These are phyloP conservation scores for Tulasnella sp. DNA, from an alignment of 768 basidiomycete genomes.

Conservation along the genomic window DNA sequence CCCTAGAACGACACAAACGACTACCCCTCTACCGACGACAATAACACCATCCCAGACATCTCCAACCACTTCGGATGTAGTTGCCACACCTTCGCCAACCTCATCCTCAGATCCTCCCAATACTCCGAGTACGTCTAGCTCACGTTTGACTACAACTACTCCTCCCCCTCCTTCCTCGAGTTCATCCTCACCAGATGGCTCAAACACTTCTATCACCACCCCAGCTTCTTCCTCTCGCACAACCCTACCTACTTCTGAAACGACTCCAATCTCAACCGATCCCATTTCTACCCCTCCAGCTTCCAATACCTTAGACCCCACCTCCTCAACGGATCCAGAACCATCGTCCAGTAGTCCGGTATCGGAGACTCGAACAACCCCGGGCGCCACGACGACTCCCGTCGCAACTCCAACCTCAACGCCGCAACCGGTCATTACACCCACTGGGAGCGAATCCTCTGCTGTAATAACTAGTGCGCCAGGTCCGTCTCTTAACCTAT, in stretches of 20 bases:
- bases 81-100: not conserved
- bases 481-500: not conserved
- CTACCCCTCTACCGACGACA: not conserved
- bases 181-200: not conserved
- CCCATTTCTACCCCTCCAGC: not conserved
- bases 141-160: not conserved
- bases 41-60: not conserved
- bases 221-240: not conserved
- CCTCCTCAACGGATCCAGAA: not conserved
- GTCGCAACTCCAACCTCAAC: not conserved
- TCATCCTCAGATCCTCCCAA: not conserved
- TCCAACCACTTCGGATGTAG: not conserved
- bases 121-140: not conserved
- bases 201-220: not conserved
- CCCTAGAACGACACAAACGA: not conserved
- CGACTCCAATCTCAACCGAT: not conserved
- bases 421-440: not conserved
- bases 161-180: not conserved
- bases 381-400: not conserved
- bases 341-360: not conserved
- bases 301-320: not conserved
- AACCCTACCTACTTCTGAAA: not conserved
- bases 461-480: not conserved
- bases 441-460: not conserved
- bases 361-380: not conserved